A percentile compares a stretch with the other conserved stretches of the same genome.
Evolutionary conservation across 1,284 basidiomycete species (phyloP).

Genomic region (Apiotrichum sp.): DNA sequence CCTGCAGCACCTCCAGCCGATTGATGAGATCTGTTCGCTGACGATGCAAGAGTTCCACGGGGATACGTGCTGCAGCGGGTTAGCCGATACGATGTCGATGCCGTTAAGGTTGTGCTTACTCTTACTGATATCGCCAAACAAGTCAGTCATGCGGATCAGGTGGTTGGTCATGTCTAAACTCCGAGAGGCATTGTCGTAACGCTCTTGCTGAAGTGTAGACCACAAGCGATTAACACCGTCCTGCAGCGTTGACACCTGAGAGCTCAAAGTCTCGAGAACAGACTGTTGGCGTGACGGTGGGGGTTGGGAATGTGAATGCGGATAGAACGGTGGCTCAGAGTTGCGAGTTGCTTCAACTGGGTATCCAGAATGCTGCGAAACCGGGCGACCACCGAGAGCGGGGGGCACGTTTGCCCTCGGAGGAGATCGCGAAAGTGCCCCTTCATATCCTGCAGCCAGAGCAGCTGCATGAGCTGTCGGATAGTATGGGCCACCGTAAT

Average conservation of each 20-base stretch:
- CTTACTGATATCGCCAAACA: neutral
- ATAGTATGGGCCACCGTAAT: conserved; percentile 1
- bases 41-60: neutral
- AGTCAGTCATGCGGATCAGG: conserved; percentile 29
- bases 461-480: neutral
- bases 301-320: conserved; percentile 7
- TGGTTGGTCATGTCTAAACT: conserved; percentile 29
- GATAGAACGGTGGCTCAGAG: conserved; percentile 25
- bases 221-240: conserved; percentile 26
- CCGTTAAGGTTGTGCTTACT: neutral
- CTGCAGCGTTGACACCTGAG: conserved; percentile 29
- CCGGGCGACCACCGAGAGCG: neutral
- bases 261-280: conserved; percentile 14
- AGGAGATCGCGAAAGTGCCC: neutral
- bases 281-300: conserved; percentile 11
- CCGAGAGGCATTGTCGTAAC: conserved; percentile 26
- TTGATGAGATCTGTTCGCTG: conserved; percentile 2
- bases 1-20: conserved; percentile 2
- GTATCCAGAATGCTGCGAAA: neutral
- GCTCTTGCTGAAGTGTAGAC: conserved; percentile 26
- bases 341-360: conserved; percentile 7
- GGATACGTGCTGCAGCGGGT: neutral
- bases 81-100: no score
- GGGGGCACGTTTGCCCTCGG: neutral
- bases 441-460: conserved; percentile 3